Conservation (phyloP, 2,329 filamentous ascomycete species). For the Aspergillus ruber region DNA sequence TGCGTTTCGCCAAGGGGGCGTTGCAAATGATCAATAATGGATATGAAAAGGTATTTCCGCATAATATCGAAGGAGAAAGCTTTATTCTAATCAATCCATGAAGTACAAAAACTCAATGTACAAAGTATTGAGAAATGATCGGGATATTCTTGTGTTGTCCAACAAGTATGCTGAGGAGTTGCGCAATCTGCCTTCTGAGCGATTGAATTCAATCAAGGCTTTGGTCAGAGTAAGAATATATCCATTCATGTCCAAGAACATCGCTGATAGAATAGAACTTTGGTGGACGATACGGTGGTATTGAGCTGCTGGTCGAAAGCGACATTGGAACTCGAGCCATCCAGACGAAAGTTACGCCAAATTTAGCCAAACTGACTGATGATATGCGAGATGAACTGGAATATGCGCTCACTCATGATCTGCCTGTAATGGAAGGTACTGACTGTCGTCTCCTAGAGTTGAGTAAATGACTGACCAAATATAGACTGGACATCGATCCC, state of each 20-base stretch:
- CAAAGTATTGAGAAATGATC: no score
- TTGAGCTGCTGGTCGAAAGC: background rate
- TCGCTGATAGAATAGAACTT: background rate
- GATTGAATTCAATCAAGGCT: background rate
- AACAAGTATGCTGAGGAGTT: conserved; percentile 21
- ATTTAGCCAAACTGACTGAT: conserved; percentile 5
- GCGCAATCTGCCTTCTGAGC: conserved; percentile 9
- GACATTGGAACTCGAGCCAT: conserved; percentile 1
- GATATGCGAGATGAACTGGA: background rate
- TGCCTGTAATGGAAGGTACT: background rate
- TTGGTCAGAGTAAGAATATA: background rate
- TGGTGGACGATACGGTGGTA: background rate
- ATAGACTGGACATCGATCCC: background rate
- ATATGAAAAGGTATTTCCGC: no score
- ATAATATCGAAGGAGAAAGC: no score
- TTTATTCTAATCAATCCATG: no score
- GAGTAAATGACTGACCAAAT: background rate
- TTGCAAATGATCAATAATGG: no score
- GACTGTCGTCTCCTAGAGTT: background rate
- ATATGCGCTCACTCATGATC: background rate
- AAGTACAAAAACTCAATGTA: no score
- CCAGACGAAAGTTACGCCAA: conserved; percentile 13
- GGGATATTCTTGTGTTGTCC: no score
- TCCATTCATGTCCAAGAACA: background rate
- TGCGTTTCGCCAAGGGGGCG: no score